Evolutionary conservation across 805 yeast genomes (phyloP).

Genomic region (Clavispora vitiphila): DNA sequence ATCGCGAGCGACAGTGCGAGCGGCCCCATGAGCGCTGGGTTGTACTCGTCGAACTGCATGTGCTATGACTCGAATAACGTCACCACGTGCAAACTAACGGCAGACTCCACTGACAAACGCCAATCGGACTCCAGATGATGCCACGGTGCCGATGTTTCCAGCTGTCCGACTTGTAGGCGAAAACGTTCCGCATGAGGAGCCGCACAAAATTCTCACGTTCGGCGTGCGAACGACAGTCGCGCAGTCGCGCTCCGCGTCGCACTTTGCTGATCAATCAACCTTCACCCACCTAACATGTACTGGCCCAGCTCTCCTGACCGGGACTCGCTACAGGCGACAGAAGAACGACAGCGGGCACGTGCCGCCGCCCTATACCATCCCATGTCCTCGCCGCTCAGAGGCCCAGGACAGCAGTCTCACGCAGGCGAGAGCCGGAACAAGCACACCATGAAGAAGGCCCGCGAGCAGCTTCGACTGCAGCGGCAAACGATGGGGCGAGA

Average conservation of each 20-base stretch:
- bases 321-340: conserved; percentile 5
- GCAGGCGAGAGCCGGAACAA: conserved; percentile 2
- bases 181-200: no score
- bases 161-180: no score
- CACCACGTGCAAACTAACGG: no score
- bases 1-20: conserved; percentile 7
- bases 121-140: no score
- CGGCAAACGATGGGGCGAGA: conserved; percentile 10
- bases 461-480: conserved; percentile 9
- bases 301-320: conserved; percentile 12
- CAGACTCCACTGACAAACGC: no score
- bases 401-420: neutral
- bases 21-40: conserved; percentile 6
- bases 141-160: no score
- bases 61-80: no score
- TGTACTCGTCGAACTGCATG: conserved; percentile 10
- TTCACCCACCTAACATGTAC: no score
- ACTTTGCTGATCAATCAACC: no score
- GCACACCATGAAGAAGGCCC: conserved; percentile 5
- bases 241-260: neutral
- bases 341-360: conserved; percentile 9
- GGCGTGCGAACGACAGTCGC: no score
- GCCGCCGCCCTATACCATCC: conserved; percentile 11
- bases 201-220: no score
- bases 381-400: conserved; percentile 4